These are phyloP conservation scores for Naganishia sp. DNA, from an alignment of 1,284 basidiomycete species.

Conservation along the genomic window DNA sequence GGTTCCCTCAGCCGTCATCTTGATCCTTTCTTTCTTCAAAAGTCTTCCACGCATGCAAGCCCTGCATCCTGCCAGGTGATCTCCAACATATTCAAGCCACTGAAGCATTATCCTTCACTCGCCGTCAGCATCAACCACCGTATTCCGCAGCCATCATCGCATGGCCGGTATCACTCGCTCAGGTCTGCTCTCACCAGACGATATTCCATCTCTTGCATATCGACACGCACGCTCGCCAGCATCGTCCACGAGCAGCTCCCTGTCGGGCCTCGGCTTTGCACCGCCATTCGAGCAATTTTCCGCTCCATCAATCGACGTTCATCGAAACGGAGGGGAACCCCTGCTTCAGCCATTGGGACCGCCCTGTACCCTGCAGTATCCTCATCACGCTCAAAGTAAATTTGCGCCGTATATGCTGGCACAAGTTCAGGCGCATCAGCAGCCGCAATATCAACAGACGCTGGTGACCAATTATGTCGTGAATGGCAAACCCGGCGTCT, in stretches of 20 bases:
- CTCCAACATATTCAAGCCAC: too few species aligned
- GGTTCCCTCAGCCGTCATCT: too few species aligned
- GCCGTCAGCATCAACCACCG: not conserved
- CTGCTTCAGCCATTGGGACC: slow-evolving; percentile 4
- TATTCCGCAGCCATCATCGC: not conserved
- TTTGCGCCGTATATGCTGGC: slow-evolving; percentile 16
- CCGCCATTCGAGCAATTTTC: slow-evolving; percentile 5
- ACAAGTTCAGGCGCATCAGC: slow-evolving; percentile 10
- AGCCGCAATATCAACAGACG: slow-evolving; percentile 27
- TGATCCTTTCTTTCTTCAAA: too few species aligned
- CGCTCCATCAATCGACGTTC: slow-evolving; percentile 1
- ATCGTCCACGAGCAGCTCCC: slow-evolving; percentile 15
- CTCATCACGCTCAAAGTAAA: not conserved
- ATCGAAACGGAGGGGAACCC: slow-evolving; percentile 4
- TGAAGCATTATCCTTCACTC: too few species aligned
- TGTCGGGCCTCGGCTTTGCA: not conserved
- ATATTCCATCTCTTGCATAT: slow-evolving; percentile 6
- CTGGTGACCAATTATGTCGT: slow-evolving; percentile 25
- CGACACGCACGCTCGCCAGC: slow-evolving; percentile 11
- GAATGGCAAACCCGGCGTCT: slow-evolving; percentile 25
- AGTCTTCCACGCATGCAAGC: too few species aligned
- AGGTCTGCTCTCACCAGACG: slow-evolving; percentile 22
- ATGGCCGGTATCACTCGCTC: slow-evolving; percentile 24
- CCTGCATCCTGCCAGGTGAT: too few species aligned
- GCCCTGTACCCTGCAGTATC: slow-evolving; percentile 10